Base-by-base conservation (phyloP, 108 stramenopile genomes). In the Epithemia pelagica region DNA sequence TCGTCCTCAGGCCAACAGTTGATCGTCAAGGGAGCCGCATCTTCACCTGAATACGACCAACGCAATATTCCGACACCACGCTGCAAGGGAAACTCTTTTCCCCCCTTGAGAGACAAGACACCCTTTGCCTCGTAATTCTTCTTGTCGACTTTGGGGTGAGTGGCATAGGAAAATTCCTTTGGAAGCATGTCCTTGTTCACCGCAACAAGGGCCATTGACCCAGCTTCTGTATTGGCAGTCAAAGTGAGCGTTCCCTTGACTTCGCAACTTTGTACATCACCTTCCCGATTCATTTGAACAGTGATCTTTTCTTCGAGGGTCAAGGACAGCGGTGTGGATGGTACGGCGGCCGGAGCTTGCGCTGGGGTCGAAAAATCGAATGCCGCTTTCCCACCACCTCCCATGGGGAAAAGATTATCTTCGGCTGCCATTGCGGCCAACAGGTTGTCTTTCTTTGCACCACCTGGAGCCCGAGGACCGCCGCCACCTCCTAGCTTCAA, bases 1-100 rank as follows among this genome's bases (percentile, higher is more conserved):
- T 95, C 96, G 70, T 97, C 88, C 70, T 99, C 98, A 46, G 96
- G 96, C 98, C 98, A 99, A 75, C 98, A 99, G 78, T 96, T 99
- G 85, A 99, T 88, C 30, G 92, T 91, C 51, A 99, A 74, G 18
- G 98, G 98, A 59, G 89, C 86, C 26, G 92, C 94, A 77, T 96
- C 95, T 51, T 92, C 87, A 33, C 82, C 82, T 23, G 74, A 63
- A 61, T 90, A 86, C 61, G 84, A 88, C 98, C 98, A 99, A 62
- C 94, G 88, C 60, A 99, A 71, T 55, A 99, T 84, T 32, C 96
- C 96, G 23, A 99, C 96, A 29, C 91, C 80, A 56, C 96, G 87
- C 27, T 81, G 89, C 70, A 96, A 76, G 25, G 96, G 98, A 70
- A 97, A 96, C 59, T 91, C 94, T 67, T 96, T 96, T 19, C 87